phyloP scores from a whole-genome alignment of 352 stramenopile species.

The Pythium utonaiense region DNA sequence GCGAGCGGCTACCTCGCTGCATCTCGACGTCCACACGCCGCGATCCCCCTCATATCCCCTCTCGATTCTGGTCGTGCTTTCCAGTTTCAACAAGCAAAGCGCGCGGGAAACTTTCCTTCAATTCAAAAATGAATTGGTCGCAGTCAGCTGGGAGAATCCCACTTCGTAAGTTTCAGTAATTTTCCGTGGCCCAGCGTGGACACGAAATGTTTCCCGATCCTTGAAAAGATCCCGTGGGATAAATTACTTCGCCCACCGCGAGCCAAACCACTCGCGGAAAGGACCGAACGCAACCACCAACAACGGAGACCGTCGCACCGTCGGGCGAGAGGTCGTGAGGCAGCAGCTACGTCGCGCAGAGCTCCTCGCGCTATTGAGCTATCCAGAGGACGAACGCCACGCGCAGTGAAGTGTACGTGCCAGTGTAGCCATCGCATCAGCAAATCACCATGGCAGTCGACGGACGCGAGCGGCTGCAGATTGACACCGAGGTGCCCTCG shows the following conservation, averaged over 20 bases:
- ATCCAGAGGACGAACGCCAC: neutral
- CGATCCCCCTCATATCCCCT: neutral
- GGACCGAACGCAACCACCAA: neutral
- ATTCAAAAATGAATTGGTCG: neutral
- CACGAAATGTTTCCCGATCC: neutral
- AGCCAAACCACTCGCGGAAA: neutral
- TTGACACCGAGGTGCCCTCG: slow-evolving; percentile 79
- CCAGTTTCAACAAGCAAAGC: neutral
- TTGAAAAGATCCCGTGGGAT: neutral
- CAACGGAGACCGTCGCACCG: neutral
- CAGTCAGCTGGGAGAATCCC: neutral
- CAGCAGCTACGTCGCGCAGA: neutral
- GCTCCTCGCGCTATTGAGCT: no score
- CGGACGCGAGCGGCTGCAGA: slow-evolving; percentile 33
- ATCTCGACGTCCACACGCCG: neutral
- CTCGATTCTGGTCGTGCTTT: neutral
- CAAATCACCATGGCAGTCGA: slow-evolving; percentile 10
- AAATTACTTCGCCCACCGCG: neutral
- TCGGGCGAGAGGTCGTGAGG: neutral
- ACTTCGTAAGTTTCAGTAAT: neutral
- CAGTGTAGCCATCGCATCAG: neutral
- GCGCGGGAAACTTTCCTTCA: neutral
- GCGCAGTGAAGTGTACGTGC: neutral
- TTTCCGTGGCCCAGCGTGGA: neutral
- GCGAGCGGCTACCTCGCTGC: neutral